phyloP scores from a whole-genome alignment of 2,329 filamentous ascomycete species.

The Phaeosphaeria sp. region DNA sequence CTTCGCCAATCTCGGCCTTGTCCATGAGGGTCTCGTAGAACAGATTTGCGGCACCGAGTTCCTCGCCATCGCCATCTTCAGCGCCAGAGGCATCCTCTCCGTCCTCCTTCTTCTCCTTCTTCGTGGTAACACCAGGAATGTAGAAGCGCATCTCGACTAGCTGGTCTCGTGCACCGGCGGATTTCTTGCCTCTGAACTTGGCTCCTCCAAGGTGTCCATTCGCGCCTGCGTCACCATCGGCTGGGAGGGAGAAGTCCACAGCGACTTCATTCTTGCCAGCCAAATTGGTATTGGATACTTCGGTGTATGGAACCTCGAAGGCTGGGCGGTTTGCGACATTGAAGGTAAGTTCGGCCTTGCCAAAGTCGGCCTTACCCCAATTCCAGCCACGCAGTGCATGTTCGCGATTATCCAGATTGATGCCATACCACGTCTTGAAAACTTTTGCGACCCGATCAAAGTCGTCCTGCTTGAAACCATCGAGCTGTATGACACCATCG shows the following conservation, averaged over 20 bases:
- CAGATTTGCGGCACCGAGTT: conserved; percentile 94
- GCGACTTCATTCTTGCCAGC: conserved; percentile 98
- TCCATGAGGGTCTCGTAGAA: conserved; percentile 99
- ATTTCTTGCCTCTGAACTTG: conserved; percentile 81
- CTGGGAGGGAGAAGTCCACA: conserved; percentile 85
- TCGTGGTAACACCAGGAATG: conserved; percentile 84
- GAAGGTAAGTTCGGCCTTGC: conserved; percentile 92
- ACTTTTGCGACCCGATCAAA: conserved; percentile 88
- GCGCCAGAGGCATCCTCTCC: conserved; percentile 67
- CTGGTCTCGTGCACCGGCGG: conserved; percentile 87
- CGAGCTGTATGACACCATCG: conserved; percentile 87
- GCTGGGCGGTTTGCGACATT: conserved; percentile 96
- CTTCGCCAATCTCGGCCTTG: conserved; percentile 98
- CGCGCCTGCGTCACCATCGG: conserved; percentile 73
- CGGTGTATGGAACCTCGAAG: conserved; percentile 95
- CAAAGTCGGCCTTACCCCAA: conserved; percentile 98
- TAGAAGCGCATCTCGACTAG: conserved; percentile 99
- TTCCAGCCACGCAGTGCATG: conserved; percentile 98
- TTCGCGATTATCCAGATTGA: conserved; percentile 89
- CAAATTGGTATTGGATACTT: conserved; percentile 97
- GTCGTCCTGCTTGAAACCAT: conserved; percentile 95
- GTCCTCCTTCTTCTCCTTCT: conserved; percentile 72
- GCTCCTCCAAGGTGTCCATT: conserved; percentile 78
- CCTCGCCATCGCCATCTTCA: conserved; percentile 67
- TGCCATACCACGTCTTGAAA: conserved; percentile 98